Base-by-base conservation (phyloP, 2,329 filamentous ascomycete species). In the Cladosporium sp. region DNA sequence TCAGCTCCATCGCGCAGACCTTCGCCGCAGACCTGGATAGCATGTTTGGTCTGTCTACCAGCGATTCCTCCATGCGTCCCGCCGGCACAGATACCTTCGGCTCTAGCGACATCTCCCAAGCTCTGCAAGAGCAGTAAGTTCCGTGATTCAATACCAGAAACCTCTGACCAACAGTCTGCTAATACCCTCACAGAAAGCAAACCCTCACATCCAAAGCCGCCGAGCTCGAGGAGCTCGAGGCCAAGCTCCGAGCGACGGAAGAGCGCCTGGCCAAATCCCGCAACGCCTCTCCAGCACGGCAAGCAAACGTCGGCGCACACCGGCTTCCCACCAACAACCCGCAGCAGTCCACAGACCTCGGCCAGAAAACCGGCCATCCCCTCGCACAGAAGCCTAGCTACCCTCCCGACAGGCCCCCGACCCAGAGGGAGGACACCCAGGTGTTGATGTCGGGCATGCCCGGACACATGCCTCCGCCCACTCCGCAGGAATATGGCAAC, bases 21-120 rank as follows among this genome's bases (percentile, higher is more conserved):
- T 95, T 96, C 72, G 92, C 89, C 53, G 77, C 83, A 38, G 88
- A 92, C 67, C 77, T 96, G 54, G 86, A 92, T 75, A 85, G 89
- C 66, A 85, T 94, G 60, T 96, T 96, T 75, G 85, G 86, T 63
- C 84, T 96, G 64, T 88, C 93, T 60, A 85, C 83, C 22, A 36
- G 36, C 36, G 43, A 38, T n/a, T 25, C 27, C 7, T 19, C 42
- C 18, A 20, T 15, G 42, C 69, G 43, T 92, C 59, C 85, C 83
- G 69, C 20, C 46, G 33, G 27, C 18, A 18, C 20, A 12, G 18
- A 18, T 11, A 11, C 13, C 15, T 16, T 25, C 35, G 25, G 85
- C 83, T 59, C 93, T 52, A 81, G 85, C 62, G 79, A 85, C 55
- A 78, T 95, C 30, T 82, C 86, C 62, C 78, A 85, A 66, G 81